phyloP scores from a whole-genome alignment of 106 monocot genomes.

The Cymbidium sinense region DNA sequence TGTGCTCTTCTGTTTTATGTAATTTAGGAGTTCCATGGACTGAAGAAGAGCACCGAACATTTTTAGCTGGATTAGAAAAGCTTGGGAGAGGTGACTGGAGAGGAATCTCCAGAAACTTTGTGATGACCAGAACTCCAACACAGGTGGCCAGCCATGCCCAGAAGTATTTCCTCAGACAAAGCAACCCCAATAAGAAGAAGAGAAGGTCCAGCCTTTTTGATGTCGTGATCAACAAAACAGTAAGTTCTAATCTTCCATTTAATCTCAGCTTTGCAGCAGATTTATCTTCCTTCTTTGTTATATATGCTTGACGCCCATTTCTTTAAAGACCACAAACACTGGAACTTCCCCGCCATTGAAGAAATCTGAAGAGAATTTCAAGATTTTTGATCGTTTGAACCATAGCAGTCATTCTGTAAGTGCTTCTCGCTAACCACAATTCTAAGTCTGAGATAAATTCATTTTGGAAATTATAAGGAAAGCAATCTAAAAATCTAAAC shows the following conservation, averaged over 20 bases:
- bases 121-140: slow-evolving; percentile 36
- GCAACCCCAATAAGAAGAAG: slow-evolving; percentile 31
- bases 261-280: background rate
- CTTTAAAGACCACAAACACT: background rate
- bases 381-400: background rate
- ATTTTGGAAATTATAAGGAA: background rate
- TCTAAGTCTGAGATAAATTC: background rate
- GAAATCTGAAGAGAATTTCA: slow-evolving; percentile 6
- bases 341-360: slow-evolving; percentile 10
- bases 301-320: background rate
- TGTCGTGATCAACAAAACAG: slow-evolving; percentile 25
- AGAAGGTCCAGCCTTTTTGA: slow-evolving; percentile 45
- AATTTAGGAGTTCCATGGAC: slow-evolving; percentile 41
- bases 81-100: slow-evolving; percentile 42
- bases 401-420: slow-evolving; percentile 15
- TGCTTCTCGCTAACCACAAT: background rate
- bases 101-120: slow-evolving; percentile 41
- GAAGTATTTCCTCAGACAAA: slow-evolving; percentile 46
- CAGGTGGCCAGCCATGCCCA: slow-evolving; percentile 45
- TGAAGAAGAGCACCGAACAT: slow-evolving; percentile 40
- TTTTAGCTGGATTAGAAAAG: slow-evolving; percentile 34
- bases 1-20: background rate
- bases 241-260: slow-evolving; percentile 4
- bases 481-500: background rate
- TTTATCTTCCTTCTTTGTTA: background rate